Evolutionary conservation across 1,139 yeast species (phyloP), one percentile per base, ranked within the genome.

Genomic region (Saccharomycopsis crataegensis): DNA sequence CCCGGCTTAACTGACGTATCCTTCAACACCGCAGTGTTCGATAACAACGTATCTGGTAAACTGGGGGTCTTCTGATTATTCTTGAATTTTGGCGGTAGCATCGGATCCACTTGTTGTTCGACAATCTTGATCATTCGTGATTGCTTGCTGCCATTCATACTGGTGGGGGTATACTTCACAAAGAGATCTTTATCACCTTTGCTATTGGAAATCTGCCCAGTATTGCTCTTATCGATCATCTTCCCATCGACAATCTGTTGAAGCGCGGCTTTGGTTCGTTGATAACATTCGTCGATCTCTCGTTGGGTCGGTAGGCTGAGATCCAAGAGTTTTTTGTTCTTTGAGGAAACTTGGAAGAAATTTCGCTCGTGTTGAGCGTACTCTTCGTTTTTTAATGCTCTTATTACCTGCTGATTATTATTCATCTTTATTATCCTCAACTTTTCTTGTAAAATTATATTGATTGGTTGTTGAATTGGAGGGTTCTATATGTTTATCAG

Each of bases 61-160:
- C 90, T 81, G 0, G 86, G 79, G 0, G 89, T 82, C 45, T 83
- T 83, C 61, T 90, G 90, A 38, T 86, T 78, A 46, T 85, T 79
- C 64, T 84, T 84, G 70, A 85, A 84, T 59, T 80, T 80, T 0
- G 93, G 83, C 0, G 97, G 97, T 38, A 88, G 80, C 77, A 91
- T 77, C 0, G 98, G 99, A 69, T 93, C 99, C 52, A 79, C 77
- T 55, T 80, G 78, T 53, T 71, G 73, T 52, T 83, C 86, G 1
- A 78, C 81, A 48, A 84, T 76, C 59, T 78, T 78, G 43, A 82
- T 73, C 32, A 74, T 68, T 40, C 83, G 65, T 60, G 74, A 77
- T 51, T 60, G 59, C 38, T 59, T 55, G 59, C 53, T 49, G 8
- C 53, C 58, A 49, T 60, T 62, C 50, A 69, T 64, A 46, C 68